Conservation (phyloP, 441 rosid genomes). For the Theobroma grandiflorum region DNA sequence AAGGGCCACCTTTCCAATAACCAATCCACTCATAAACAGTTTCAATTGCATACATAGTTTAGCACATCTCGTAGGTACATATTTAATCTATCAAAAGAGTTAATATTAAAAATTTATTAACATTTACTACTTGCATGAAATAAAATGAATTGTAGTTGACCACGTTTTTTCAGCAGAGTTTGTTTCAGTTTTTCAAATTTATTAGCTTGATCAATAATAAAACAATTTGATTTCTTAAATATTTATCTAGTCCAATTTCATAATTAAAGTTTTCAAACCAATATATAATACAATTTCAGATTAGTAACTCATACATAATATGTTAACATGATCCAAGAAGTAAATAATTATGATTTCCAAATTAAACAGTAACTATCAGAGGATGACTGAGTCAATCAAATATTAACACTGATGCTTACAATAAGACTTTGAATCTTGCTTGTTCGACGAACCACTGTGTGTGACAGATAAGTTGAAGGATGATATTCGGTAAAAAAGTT, state of each 20-base stretch:
- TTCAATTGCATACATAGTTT: neutral
- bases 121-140: neutral
- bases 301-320: neutral
- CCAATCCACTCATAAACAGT: neutral
- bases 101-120: neutral
- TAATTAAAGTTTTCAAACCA: neutral
- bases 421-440: slow-evolving; percentile 69
- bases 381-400: slow-evolving; percentile 22
- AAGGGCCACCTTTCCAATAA: neutral
- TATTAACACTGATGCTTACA: slow-evolving; percentile 48
- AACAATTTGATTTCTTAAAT: neutral
- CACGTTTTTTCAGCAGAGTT: neutral
- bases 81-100: neutral
- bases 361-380: neutral
- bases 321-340: neutral
- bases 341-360: neutral
- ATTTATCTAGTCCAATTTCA: neutral
- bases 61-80: neutral
- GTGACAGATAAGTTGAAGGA: slow-evolving; percentile 83
- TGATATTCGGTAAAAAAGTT: slow-evolving; percentile 82
- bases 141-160: neutral
- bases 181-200: slow-evolving; percentile 22
- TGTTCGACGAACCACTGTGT: slow-evolving; percentile 66
- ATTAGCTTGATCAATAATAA: slow-evolving; percentile 8
- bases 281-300: neutral